Evolutionary conservation across 2,329 filamentous ascomycete species (phyloP).

Genomic region (Colletotrichum acutatum): DNA sequence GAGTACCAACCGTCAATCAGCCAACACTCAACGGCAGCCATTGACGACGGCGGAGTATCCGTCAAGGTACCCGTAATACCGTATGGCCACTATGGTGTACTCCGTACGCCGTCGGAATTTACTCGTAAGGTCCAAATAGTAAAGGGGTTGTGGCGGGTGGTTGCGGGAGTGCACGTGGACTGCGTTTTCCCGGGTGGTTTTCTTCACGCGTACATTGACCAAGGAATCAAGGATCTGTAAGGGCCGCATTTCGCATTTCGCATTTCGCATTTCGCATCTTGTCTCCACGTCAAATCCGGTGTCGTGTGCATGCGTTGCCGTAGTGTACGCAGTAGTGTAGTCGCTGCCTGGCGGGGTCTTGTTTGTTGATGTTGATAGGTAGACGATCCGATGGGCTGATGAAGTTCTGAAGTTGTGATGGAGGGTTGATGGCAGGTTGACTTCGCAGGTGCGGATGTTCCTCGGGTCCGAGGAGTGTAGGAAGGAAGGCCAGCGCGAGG

Average conservation of each 20-base stretch:
- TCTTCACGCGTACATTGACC: background rate
- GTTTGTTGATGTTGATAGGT: background rate
- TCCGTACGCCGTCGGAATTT: no score
- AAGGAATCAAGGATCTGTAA: background rate
- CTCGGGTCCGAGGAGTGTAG: background rate
- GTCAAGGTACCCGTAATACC: background rate
- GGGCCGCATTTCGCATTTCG: background rate
- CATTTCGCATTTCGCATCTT: background rate
- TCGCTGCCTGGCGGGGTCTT: background rate
- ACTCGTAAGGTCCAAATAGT: no score
- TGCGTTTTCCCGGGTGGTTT: background rate
- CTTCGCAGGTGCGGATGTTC: background rate
- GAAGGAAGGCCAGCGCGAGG: background rate
- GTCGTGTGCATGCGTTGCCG: background rate
- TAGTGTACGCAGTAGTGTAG: no score
- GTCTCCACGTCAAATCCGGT: background rate
- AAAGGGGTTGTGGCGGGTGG: background rate
- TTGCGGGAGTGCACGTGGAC: conserved; percentile 5
- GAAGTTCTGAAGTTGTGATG: background rate
- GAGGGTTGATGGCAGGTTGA: background rate
- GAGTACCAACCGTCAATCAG: background rate
- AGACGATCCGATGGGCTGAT: background rate
- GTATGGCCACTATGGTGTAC: no score
- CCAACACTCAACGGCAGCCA: background rate
- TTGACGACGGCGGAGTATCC: background rate